Evolutionary conservation across 345 rosid genomes (phyloP).

Genomic region (Mercurialis annua): DNA sequence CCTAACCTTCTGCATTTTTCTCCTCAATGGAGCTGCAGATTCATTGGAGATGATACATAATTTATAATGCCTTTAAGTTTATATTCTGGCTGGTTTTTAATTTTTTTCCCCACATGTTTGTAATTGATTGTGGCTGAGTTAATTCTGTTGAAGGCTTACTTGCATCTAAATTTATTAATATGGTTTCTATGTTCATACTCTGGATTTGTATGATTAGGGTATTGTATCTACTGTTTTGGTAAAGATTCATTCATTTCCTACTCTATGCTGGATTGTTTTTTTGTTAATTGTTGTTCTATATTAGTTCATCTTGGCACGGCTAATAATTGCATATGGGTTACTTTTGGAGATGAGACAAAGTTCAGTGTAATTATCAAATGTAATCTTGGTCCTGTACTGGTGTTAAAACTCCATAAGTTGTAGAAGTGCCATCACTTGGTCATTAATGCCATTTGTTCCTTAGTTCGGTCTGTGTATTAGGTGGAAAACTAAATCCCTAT

Average conservation of each 20-base stretch:
- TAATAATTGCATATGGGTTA: conserved; percentile 31
- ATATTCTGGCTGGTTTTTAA: neutral
- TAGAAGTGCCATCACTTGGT: too few species aligned
- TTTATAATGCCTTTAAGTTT: neutral
- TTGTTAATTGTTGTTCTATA: neutral
- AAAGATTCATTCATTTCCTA: too few species aligned
- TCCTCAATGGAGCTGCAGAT: conserved; percentile 18
- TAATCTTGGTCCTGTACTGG: neutral
- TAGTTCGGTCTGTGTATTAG: neutral
- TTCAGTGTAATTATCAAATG: neutral
- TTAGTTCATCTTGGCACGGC: conserved; percentile 68
- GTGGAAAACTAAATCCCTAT: neutral
- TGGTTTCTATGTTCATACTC: too few species aligned
- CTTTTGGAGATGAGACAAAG: conserved; percentile 24
- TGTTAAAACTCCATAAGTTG: too few species aligned
- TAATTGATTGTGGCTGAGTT: neutral
- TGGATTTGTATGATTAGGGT: too few species aligned
- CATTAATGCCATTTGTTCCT: neutral
- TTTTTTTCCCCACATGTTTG: neutral
- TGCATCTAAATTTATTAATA: too few species aligned
- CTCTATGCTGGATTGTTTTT: too few species aligned
- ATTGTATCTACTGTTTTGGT: too few species aligned
- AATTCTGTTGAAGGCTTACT: too few species aligned
- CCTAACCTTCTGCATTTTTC: conserved; percentile 17
- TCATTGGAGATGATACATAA: conserved; percentile 20